A percentile compares a stretch with the other conserved stretches of the same genome.
Evolutionary conservation across 768 basidiomycete species (phyloP).

Genomic region (Phaeotremella fagi): DNA sequence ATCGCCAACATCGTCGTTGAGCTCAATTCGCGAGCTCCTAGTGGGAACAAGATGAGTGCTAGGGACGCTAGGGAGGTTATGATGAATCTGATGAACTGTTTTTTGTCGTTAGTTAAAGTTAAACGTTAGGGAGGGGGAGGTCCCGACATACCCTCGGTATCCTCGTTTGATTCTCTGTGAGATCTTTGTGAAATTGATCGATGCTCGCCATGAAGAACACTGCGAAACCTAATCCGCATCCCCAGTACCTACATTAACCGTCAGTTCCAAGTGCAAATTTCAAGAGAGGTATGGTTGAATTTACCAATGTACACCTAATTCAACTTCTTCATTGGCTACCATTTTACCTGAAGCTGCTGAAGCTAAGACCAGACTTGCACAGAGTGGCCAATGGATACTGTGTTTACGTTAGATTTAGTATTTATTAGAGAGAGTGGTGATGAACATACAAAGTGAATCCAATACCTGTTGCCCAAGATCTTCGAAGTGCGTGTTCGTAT

Average conservation of each 20-base stretch:
- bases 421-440: not conserved
- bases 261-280: too few relatives aligned
- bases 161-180: slow-evolving; percentile 7
- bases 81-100: slow-evolving; percentile 8
- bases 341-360: slow-evolving; percentile 31
- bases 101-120: not conserved
- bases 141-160: slow-evolving; percentile 21
- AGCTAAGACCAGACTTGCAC: slow-evolving; percentile 33
- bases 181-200: slow-evolving; percentile 26
- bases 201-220: slow-evolving; percentile 26
- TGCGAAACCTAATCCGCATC: slow-evolving; percentile 28
- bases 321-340: slow-evolving; percentile 21
- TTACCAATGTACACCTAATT: slow-evolving; percentile 5
- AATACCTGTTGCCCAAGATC: slow-evolving; percentile 19
- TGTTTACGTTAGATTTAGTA: not conserved
- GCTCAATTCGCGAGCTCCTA: slow-evolving; percentile 1
- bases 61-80: slow-evolving; percentile 8
- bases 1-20: slow-evolving; percentile 10
- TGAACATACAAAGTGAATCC: slow-evolving; percentile 18
- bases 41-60: slow-evolving; percentile 26
- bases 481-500: slow-evolving; percentile 30
- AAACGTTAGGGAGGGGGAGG: not conserved
- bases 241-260: slow-evolving; percentile 42
- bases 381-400: slow-evolving; percentile 40
- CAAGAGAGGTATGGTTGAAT: not conserved